phyloP scores from a whole-genome alignment of 2,329 filamentous ascomycete genomes.

The Teratosphaeria destructans region DNA sequence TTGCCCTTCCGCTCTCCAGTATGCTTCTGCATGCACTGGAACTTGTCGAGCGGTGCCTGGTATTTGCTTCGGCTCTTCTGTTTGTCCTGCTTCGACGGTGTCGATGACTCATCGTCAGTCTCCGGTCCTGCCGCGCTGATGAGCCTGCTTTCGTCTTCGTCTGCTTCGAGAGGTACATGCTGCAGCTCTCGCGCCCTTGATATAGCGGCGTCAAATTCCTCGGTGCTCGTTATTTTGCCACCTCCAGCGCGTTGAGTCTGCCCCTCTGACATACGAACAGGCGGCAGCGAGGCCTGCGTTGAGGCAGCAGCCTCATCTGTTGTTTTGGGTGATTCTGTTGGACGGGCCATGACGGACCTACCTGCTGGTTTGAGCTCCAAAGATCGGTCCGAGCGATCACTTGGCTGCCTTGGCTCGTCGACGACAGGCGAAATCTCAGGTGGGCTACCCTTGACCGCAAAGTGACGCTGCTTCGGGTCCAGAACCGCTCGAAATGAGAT shows the following conservation, averaged over 20 bases:
- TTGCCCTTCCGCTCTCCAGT: slow-evolving; percentile 40
- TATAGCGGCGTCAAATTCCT: slow-evolving; percentile 57
- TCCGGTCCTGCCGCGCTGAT: slow-evolving; percentile 16
- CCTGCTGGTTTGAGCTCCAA: slow-evolving; percentile 41
- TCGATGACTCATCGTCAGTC: slow-evolving; percentile 7
- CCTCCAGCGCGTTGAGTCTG: not conserved
- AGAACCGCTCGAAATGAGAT: slow-evolving; percentile 30
- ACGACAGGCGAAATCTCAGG: not conserved
- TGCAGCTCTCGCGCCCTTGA: slow-evolving; percentile 49
- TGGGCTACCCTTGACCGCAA: slow-evolving; percentile 35
- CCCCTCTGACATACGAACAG: not conserved
- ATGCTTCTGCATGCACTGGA: slow-evolving; percentile 51
- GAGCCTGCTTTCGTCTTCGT: slow-evolving; percentile 23
- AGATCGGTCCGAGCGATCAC: slow-evolving; percentile 24
- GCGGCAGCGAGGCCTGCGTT: not conserved
- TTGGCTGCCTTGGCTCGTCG: not conserved
- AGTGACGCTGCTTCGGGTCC: slow-evolving; percentile 49
- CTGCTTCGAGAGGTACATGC: slow-evolving; percentile 41
- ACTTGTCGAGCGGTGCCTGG: slow-evolving; percentile 29
- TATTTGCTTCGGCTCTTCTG: slow-evolving; percentile 15
- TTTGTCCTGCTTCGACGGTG: slow-evolving; percentile 2
- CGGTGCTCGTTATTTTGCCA: slow-evolving; percentile 18
- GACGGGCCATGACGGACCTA: slow-evolving; percentile 29
- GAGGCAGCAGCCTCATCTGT: slow-evolving; percentile 23
- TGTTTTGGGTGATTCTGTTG: slow-evolving; percentile 29